A percentile compares a stretch with the other conserved stretches of the same genome.
These are phyloP conservation scores for Fusarium coicis DNA, from an alignment of 2,329 filamentous ascomycete species.

Conservation along the genomic window DNA sequence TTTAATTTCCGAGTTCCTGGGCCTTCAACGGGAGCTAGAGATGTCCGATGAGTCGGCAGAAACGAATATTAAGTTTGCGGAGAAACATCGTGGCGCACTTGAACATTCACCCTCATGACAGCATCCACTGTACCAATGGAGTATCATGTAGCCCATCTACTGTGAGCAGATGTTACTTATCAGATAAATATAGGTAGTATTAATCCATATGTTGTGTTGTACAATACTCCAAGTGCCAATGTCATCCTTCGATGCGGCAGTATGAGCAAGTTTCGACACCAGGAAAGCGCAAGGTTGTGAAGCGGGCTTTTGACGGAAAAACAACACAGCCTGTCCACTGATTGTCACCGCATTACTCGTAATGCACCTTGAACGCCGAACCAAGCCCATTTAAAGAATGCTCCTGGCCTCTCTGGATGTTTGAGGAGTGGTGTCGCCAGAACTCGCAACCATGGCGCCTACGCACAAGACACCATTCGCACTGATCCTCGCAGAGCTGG, in stretches of 20 bases:
- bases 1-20: background rate
- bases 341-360: background rate
- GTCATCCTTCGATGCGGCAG: conserved; percentile 36
- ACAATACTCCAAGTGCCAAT: background rate
- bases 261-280: conserved; percentile 49
- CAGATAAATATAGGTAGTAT: rapidly evolving
- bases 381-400: conserved; percentile 7
- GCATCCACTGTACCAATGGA: background rate
- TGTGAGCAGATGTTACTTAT: rapidly evolving
- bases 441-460: conserved; percentile 12
- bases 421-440: background rate
- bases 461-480: conserved; percentile 9
- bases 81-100: conserved; percentile 12
- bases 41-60: background rate
- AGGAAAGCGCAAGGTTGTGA: background rate
- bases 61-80: background rate
- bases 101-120: background rate
- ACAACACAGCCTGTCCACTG: background rate
- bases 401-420: background rate
- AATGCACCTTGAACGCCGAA: background rate
- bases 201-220: background rate
- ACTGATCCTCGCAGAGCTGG: conserved; percentile 36
- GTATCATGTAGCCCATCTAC: background rate
- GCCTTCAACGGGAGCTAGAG: background rate
- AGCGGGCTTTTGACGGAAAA: background rate